Base-by-base conservation (phyloP, 331 rosid species). In the Saraca asoca region DNA sequence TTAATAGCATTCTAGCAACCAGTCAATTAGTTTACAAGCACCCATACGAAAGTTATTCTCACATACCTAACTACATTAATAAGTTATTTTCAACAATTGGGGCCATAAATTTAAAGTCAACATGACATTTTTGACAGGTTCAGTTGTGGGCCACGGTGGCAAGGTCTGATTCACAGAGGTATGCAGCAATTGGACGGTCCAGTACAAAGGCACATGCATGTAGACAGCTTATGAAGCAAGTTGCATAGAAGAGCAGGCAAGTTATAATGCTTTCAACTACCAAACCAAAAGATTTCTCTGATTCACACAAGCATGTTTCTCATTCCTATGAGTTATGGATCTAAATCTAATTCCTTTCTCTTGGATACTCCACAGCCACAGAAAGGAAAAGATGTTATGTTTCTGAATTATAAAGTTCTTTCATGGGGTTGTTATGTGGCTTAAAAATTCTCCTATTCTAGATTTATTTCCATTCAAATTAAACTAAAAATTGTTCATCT, bases 221-320 rank as follows among this genome's bases (percentile, higher is more conserved):
- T 75, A 69, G 80, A 75, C 78, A 68, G 78, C 75, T 75, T 74
- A 69, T 64, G 70, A 75, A 68, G 75, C 81, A 88, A 75, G 81
- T 80, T 75, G 75, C 75, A 54, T 15, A 38, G 41, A 11, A 64
- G 73, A 67, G 71, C 53, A 54, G n/a, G 76, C 48, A 19, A 70
- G 45, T 69, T 73, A 79, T 79, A 82, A 86, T 66, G 60, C 49
- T 77, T 82, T 66, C 87, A 86, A 71, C 88, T 67, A 86, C 96
- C 92, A 76, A 41, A 18, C 46, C 62, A 53, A 78, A 58, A 75
- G 12, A 55, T 38, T 61, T 73, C 75, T 53, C 44, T 37, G 66
- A 75, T 10, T 48, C 63, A 51, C 56, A 62, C 58, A 57, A 42
- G 59, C 82, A 66, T 44, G 61, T 37, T 71, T 51, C 45, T 49